Evolutionary conservation across 1,284 basidiomycete species (phyloP), one percentile per base, ranked within the genome.

Genomic region (Moesziomyces sp.): DNA sequence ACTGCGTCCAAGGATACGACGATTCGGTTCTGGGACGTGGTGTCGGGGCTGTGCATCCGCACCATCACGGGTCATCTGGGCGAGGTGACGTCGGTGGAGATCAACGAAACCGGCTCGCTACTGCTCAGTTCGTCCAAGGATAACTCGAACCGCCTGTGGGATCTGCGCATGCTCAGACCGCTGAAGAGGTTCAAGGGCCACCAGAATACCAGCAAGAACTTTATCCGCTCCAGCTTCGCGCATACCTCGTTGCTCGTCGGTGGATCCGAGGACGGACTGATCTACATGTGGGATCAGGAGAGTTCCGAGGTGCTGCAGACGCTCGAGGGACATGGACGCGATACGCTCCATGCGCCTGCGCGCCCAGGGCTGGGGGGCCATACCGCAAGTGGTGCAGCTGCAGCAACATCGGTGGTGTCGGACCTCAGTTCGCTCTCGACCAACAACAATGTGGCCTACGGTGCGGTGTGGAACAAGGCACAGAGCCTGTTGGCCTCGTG

Each of bases 181-280:
- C 67, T 87, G 5, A 85, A 85, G 53, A 76, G 86, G 3, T 87
- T 87, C 77, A 86, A 85, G 26, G 86, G 86, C 0, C 85, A 87
- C 61, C 86, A 86, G 69, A 87, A 87, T 68, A 87, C 86, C 11
- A 85, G 85, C 23, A 86, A 87, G 68, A 87, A 87, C 79, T 85
- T 87, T 43, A 85, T 87, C 48, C 82, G 86, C 8, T 83, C 83
- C 28, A 74, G 80, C 18, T 87, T 87, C 64, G 85, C 85, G 0
- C 81, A 84, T 42, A 80, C 85, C 14, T 82, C 81, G 13, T 77
- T 87, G 50, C 75, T 87, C 30, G 81, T 86, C 3, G 82, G 84
- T 28, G 87, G 87, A 0, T 85, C 84, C 3, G 86, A 87, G 60
- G 86, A 84, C 52, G 83, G 83, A 3, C 45, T 76, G 38, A 74